Conservation (phyloP, 139 green algal species). For the Microglena sp. region DNA sequence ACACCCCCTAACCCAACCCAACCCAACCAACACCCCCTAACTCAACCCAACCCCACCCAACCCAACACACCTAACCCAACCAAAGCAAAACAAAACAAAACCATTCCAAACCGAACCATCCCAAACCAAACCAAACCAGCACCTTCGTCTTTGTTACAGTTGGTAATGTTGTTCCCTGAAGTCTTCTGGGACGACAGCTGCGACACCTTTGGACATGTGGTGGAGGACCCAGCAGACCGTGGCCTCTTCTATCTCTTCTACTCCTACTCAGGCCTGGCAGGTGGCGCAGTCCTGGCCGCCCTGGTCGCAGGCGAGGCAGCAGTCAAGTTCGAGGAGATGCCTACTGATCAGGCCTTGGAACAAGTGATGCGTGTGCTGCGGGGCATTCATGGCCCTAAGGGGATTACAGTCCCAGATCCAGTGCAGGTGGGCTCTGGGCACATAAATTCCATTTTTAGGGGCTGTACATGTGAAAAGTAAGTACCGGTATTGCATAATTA, state of each 20-base stretch:
- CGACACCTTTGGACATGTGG: slow-evolving; percentile 84
- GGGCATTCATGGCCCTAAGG: slow-evolving; percentile 57
- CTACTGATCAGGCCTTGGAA: slow-evolving; percentile 33
- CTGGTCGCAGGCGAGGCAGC: slow-evolving; percentile 72
- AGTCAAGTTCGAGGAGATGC: slow-evolving; percentile 43
- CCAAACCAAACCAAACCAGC: too few species aligned
- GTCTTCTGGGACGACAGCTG: slow-evolving; percentile 74
- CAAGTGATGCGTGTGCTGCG: slow-evolving; percentile 69
- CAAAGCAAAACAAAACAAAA: too few species aligned
- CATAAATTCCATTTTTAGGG: too few species aligned
- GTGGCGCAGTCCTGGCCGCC: slow-evolving; percentile 62
- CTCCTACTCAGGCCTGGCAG: slow-evolving; percentile 12
- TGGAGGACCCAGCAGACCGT: not conserved
- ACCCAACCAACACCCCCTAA: too few species aligned
- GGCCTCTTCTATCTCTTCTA: slow-evolving; percentile 30
- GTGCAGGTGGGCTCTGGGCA: slow-evolving; percentile 24
- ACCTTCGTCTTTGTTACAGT: slow-evolving; percentile 49
- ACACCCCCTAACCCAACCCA: too few species aligned
- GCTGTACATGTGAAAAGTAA: too few species aligned
- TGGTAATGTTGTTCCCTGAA: slow-evolving; percentile 85
- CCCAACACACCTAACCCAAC: too few species aligned
- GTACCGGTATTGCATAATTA: too few species aligned
- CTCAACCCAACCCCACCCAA: too few species aligned
- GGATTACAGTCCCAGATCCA: slow-evolving; percentile 57
- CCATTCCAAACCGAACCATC: too few species aligned